phyloP scores from a whole-genome alignment of 352 stramenopile species.

The Thalassiosira hispida region DNA sequence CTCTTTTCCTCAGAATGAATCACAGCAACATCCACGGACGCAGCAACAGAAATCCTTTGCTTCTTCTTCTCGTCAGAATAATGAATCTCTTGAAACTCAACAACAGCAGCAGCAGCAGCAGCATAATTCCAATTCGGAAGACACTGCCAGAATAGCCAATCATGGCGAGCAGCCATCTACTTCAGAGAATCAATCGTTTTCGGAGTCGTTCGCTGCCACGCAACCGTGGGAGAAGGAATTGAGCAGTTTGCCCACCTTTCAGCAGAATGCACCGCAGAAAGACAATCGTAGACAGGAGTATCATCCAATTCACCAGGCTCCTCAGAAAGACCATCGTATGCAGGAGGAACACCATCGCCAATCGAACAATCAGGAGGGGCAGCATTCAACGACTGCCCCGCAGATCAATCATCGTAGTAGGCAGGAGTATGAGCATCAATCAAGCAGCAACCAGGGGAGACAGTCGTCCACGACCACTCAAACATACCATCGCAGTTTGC shows the following conservation, averaged over 20 bases:
- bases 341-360: not conserved
- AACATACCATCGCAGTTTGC: too few relatives aligned
- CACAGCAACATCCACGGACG: not conserved
- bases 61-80: constrained; percentile 1
- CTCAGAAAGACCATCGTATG: not conserved
- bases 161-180: not conserved
- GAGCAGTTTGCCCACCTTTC: not conserved
- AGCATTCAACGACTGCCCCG: not conserved
- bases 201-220: constrained; percentile 24
- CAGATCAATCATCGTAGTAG: too few relatives aligned
- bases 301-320: not conserved
- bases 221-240: constrained; percentile 39
- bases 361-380: not conserved
- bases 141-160: constrained; percentile 16
- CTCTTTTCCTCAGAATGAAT: not conserved
- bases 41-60: constrained; percentile 8
- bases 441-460: not conserved
- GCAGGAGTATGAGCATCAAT: too few relatives aligned
- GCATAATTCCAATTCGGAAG: constrained; percentile 1
- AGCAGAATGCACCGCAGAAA: constrained; percentile 5
- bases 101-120: not conserved
- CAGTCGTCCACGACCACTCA: not conserved
- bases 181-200: constrained; percentile 4
- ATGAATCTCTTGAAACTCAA: constrained; percentile 10
- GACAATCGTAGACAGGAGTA: not conserved